Conservation (phyloP, 2,329 filamentous ascomycete genomes). For the Aureobasidium sp. region DNA sequence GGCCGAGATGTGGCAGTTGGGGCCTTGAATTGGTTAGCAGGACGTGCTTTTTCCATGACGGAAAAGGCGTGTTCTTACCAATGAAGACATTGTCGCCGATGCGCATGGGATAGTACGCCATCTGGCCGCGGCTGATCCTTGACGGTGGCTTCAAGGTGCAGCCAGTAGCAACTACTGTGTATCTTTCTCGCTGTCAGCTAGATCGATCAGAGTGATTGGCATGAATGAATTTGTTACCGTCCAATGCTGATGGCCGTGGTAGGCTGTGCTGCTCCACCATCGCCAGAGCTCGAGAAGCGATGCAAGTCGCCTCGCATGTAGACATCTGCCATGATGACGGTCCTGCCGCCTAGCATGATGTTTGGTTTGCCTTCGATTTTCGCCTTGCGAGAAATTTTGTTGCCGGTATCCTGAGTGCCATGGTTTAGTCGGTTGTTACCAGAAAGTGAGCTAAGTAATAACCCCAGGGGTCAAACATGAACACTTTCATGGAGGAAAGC, state of each 20-base stretch:
- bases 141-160: conserved; percentile 75
- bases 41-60: not conserved
- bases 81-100: conserved; percentile 94
- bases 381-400: conserved; percentile 91
- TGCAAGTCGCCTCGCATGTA: conserved; percentile 86
- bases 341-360: conserved; percentile 91
- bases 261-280: conserved; percentile 22
- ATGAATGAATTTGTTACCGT: conserved; percentile 16
- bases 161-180: conserved; percentile 76
- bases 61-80: conserved; percentile 39
- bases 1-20: conserved; percentile 64
- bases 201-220: not conserved
- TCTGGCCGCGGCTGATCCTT: conserved; percentile 63
- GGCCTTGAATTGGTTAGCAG: conserved; percentile 22
- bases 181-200: conserved; percentile 29
- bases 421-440: not conserved
- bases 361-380: conserved; percentile 92
- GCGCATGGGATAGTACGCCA: conserved; percentile 80
- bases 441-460: not conserved
- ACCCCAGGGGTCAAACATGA: too few relatives aligned
- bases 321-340: conserved; percentile 89
- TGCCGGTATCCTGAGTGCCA: conserved; percentile 74
- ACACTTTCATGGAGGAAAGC: not conserved
- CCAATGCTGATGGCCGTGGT: conserved; percentile 70
- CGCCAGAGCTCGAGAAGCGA: conserved; percentile 35